These are phyloP conservation scores for Kodamaea anthophila DNA, from an alignment of 1,139 yeast species.

Conservation along the genomic window DNA sequence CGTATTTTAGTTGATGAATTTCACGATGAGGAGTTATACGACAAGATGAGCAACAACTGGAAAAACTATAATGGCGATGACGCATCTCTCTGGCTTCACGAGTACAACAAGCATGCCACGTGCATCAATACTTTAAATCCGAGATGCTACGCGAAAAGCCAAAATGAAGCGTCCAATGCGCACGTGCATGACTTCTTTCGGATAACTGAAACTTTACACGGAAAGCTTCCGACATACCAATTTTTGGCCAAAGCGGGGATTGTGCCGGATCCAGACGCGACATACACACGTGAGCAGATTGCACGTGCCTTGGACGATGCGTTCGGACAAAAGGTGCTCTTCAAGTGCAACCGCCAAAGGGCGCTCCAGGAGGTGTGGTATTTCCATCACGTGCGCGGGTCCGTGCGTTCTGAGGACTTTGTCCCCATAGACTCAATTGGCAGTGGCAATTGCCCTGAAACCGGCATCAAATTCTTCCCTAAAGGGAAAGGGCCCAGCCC, in stretches of 20 bases:
- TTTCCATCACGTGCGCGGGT: conserved; percentile 73
- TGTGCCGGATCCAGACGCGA: conserved; percentile 51
- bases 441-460: conserved; percentile 57
- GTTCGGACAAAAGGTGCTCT: conserved; percentile 53
- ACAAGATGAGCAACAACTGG: conserved; percentile 63
- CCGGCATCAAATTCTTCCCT: conserved; percentile 71
- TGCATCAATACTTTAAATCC: conserved; percentile 80
- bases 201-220: conserved; percentile 58
- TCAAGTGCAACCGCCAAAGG: conserved; percentile 62
- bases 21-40: conserved; percentile 45
- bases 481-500: conserved; percentile 30
- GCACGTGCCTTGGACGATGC: conserved; percentile 54
- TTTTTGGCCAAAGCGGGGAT: conserved; percentile 67
- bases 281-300: conserved; percentile 63
- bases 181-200: conserved; percentile 75
- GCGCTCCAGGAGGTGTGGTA: conserved; percentile 90
- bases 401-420: conserved; percentile 62
- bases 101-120: conserved; percentile 92
- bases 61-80: conserved; percentile 71
- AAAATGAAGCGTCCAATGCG: background rate
- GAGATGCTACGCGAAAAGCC: conserved; percentile 45
- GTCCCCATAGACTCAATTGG: conserved; percentile 56
- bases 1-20: conserved; percentile 43
- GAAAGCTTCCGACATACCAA: conserved; percentile 62
- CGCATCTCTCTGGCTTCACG: conserved; percentile 82